phyloP scores from a whole-genome alignment of 495 filamentous ascomycete species.

The Aspergillus indologenus region DNA sequence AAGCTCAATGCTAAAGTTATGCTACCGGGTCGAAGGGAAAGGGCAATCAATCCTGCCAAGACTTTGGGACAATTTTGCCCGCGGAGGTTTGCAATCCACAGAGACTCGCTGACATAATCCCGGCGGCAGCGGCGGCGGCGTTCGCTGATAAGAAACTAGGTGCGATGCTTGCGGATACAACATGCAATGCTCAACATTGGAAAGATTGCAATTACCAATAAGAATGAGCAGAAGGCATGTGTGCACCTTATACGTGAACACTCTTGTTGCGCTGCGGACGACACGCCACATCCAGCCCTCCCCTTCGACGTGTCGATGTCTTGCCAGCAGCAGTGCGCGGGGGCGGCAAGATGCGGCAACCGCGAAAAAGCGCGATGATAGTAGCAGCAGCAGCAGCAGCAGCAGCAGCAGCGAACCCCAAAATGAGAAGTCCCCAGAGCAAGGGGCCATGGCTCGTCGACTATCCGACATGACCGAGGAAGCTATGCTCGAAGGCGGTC shows the following conservation, averaged over 20 bases:
- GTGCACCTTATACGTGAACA: conserved; percentile 16
- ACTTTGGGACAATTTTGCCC: conserved; percentile 32
- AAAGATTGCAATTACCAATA: background rate
- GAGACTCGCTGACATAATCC: conserved; percentile 32
- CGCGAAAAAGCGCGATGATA: conserved; percentile 12
- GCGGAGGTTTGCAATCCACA: conserved; percentile 29
- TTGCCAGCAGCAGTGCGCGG: conserved; percentile 22
- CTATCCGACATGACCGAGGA: conserved; percentile 80
- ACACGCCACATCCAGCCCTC: conserved; percentile 8
- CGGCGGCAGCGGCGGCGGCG: background rate
- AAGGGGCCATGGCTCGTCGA: conserved; percentile 69
- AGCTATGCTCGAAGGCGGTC: conserved; percentile 65
- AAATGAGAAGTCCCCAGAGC: conserved; percentile 19
- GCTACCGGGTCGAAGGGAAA: background rate
- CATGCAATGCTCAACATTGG: background rate
- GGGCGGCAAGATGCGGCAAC: conserved; percentile 20
- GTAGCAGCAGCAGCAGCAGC: background rate
- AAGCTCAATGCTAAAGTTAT: no score
- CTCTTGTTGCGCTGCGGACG: conserved; percentile 15
- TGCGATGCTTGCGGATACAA: no score
- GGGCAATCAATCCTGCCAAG: conserved; percentile 11
- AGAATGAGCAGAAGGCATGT: conserved; percentile 30
- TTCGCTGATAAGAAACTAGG: background rate
- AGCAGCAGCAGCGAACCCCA: conserved; percentile 8
- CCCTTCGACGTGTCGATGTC: conserved; percentile 7